Conservation (phyloP, 2,329 filamentous ascomycete genomes). For the Cercospora sp. region DNA sequence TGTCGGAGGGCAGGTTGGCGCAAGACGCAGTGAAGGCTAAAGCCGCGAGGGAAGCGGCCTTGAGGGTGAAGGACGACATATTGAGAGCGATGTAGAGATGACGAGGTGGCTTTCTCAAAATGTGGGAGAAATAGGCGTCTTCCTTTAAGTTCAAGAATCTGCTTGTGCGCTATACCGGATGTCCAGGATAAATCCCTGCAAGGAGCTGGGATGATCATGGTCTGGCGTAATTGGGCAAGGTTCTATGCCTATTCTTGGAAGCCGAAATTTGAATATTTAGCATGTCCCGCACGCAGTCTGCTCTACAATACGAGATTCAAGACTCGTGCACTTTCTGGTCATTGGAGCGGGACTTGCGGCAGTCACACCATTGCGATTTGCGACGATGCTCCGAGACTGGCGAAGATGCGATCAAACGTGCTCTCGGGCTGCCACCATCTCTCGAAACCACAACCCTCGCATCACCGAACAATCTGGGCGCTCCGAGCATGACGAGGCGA, state of each 20-base stretch:
- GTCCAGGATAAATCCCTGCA: background rate
- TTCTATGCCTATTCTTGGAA: background rate
- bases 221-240: background rate
- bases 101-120: background rate
- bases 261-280: background rate
- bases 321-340: background rate
- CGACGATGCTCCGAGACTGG: too few relatives aligned
- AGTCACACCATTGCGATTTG: too few relatives aligned
- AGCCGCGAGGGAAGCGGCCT: conserved; percentile 7
- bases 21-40: conserved; percentile 15
- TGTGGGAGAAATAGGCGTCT: background rate
- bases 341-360: too few relatives aligned
- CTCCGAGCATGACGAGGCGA: too few relatives aligned
- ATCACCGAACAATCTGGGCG: too few relatives aligned
- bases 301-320: background rate
- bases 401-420: too few relatives aligned
- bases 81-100: background rate
- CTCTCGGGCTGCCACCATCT: too few relatives aligned
- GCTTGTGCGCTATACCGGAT: background rate
- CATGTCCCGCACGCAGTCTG: background rate
- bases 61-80: conserved; percentile 4
- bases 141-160: background rate
- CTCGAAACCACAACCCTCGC: too few relatives aligned
- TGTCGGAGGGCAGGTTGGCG: background rate
- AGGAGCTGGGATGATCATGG: background rate